These are phyloP conservation scores for Crithidia thermophila DNA, from an alignment of 208 protist species.

Conservation along the genomic window DNA sequence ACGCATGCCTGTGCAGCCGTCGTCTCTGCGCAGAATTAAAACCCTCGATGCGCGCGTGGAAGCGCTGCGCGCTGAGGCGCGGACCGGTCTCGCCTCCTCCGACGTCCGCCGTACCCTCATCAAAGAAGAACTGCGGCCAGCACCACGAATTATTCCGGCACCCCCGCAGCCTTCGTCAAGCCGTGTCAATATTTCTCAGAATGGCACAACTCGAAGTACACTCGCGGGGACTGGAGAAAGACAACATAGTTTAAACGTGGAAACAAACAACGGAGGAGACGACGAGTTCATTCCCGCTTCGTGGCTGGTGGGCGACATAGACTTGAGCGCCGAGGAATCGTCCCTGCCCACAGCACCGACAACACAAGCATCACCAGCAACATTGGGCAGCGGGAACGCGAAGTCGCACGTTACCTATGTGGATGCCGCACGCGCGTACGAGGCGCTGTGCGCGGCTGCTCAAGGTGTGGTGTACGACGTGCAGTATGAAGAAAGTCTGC, in stretches of 20 bases:
- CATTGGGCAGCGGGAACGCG: background rate
- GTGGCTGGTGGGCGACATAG: no score
- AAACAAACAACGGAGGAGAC: no score
- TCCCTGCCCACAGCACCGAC: background rate
- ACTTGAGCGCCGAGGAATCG: no score
- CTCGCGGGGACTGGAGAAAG: no score
- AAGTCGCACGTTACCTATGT: background rate
- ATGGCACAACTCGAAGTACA: no score
- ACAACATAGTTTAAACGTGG: no score
- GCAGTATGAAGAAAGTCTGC: constrained; percentile 23
- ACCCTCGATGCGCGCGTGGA: constrained; percentile 30
- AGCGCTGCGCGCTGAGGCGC: constrained; percentile 36
- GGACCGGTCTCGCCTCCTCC: constrained; percentile 32
- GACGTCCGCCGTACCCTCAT: constrained; percentile 49
- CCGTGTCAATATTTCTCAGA: no score
- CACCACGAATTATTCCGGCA: constrained; percentile 3
- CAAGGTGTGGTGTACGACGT: constrained; percentile 33
- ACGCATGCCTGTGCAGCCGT: background rate
- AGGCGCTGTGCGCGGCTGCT: constrained; percentile 20
- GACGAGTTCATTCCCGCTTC: no score
- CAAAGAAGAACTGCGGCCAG: constrained; percentile 35
- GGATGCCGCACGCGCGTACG: constrained; percentile 4
- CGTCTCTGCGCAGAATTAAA: background rate
- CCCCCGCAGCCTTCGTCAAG: background rate
- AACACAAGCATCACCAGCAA: background rate